These are phyloP conservation scores for Teratosphaeria nubilosa DNA, from an alignment of 2,329 filamentous ascomycete species.

Conservation along the genomic window DNA sequence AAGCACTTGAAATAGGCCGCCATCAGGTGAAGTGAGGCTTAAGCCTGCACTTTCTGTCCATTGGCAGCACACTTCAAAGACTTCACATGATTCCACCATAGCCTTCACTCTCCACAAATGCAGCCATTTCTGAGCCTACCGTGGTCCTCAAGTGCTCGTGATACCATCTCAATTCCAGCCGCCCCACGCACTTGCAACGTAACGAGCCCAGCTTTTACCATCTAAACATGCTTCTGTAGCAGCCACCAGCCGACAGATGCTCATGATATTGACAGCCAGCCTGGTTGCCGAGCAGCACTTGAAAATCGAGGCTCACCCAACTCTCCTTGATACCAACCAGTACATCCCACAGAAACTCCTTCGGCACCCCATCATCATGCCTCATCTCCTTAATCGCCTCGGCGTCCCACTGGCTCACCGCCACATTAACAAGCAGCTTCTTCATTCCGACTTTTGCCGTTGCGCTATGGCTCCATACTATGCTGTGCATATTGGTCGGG, in stretches of 20 bases:
- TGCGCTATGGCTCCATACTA: not conserved
- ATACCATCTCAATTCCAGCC: not conserved
- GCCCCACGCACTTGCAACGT: not conserved
- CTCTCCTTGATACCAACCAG: not conserved
- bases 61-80: no score
- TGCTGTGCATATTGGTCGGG: not conserved
- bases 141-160: no score
- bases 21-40: not conserved
- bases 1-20: no score
- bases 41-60: no score
- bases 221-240: not conserved
- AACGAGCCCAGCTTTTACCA: not conserved
- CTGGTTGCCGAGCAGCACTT: not conserved
- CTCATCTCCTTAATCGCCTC: not conserved
- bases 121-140: not conserved
- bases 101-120: not conserved
- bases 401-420: not conserved
- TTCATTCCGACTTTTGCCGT: not conserved
- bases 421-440: slow-evolving; percentile 1
- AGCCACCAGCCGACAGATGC: not conserved
- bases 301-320: not conserved
- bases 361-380: not conserved
- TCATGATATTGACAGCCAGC: slow-evolving; percentile 2
- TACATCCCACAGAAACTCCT: slow-evolving; percentile 1
- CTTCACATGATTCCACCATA: no score